Evolutionary conservation across 306 rosid genomes (phyloP), one percentile per base, ranked within the genome.

Genomic region (Vicia sativa): DNA sequence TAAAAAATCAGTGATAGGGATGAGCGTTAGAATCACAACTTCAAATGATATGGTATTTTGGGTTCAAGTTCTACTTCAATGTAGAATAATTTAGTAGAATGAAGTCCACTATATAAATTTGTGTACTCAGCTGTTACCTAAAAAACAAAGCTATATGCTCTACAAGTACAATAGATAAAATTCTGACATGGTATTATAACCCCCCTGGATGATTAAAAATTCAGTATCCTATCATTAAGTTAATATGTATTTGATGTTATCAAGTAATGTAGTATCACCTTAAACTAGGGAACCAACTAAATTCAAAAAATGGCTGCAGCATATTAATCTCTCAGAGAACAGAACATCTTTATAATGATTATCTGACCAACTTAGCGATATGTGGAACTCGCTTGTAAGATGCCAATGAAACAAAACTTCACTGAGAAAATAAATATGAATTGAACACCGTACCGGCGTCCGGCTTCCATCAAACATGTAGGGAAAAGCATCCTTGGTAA

Each of bases 391-490:
- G 43, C 46, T 58, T 9, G 44, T 37, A 64, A 18, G 37, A 67
- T 21, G 19, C 59, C 68, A 70, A 54, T 57, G 64, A 52, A 74
- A 74, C 54, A 28, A 60, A 65, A 59, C 46, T 28, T 35, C 65
- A 28, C 50, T 65, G 35, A 60, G 42, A 59, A 31, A 74, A 61
- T 44, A 45, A 62, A 71, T 26, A 46, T 49, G 49, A 14, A 45
- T 64, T 16, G 39, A 9, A 77, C 70, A 72, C 79, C 60, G 67
- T 93, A 93, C 99, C 82, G 95, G 96, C 0, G 97, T 93, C 73
- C 89, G 91, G 86, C 87, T 86, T 80, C 99, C 99, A 54, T 90
- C 96, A 67, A 58, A 84, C 56, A 81, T 77, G 65, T 29, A 80
- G 19, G 89, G 96, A 65, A 92, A 89, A 12, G 88, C 91, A 68